Percentiles rank a stretch among this genome's conserved stretches.
Conservation (phyloP, 1,139 yeast genomes). For the Hanseniaspora gamundiae region DNA sequence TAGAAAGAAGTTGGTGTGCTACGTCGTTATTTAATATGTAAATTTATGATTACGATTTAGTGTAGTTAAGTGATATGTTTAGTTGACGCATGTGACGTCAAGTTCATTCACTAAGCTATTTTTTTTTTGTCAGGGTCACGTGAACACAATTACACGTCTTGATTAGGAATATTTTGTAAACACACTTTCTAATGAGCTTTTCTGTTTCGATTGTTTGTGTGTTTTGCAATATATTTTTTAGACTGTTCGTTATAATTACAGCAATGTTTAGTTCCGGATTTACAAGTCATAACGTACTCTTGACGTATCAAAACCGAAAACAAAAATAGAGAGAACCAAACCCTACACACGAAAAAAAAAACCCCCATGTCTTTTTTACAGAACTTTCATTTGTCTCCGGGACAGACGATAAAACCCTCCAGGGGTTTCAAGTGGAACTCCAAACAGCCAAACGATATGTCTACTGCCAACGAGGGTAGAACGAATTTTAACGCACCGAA, state of each 20-base stretch:
- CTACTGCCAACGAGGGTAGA: constrained; percentile 1
- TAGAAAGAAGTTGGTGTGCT: neutral
- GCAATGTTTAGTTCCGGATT: too few species aligned
- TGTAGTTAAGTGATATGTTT: too few species aligned
- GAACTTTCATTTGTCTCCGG: constrained; percentile 2
- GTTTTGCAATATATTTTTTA: too few species aligned
- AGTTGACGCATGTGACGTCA: too few species aligned
- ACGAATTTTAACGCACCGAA: neutral
- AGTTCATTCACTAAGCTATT: too few species aligned
- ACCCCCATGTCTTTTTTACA: constrained; percentile 2
- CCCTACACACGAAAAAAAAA: too few species aligned
- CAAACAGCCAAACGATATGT: constrained; percentile 8
- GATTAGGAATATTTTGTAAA: too few species aligned
- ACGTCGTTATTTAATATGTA: neutral
- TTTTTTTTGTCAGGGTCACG: too few species aligned
- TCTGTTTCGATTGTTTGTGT: neutral
- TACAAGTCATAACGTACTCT: too few species aligned
- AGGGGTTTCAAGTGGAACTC: constrained; percentile 28
- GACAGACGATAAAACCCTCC: constrained; percentile 25
- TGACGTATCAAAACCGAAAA: too few species aligned
- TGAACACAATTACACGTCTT: too few species aligned
- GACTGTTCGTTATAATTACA: neutral
- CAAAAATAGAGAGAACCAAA: neutral
- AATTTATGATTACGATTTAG: too few species aligned
- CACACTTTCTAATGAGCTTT: neutral